Conservation (phyloP, 768 basidiomycete genomes). For the Heimioporus sp. region DNA sequence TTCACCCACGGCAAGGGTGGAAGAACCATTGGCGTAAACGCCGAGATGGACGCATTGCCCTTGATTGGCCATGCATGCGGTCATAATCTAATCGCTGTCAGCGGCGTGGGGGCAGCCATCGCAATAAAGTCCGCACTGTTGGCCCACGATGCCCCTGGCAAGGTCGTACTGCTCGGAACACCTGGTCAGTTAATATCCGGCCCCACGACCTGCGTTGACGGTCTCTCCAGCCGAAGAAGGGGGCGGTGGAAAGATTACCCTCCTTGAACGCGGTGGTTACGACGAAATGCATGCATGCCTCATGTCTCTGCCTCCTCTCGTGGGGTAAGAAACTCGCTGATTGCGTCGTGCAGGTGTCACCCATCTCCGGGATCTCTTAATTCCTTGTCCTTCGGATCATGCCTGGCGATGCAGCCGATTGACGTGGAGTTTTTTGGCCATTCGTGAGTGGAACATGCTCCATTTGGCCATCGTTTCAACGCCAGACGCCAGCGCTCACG, state of each 20-base stretch:
- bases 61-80: conserved; percentile 67
- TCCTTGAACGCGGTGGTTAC: conserved; percentile 77
- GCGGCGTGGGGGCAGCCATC: conserved; percentile 72
- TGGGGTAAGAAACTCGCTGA: conserved; percentile 15
- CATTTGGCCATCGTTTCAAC: conserved; percentile 1
- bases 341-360: conserved; percentile 58
- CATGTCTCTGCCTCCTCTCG: conserved; percentile 45
- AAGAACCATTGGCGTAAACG: conserved; percentile 72
- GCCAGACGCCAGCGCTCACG: conserved; percentile 57
- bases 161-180: conserved; percentile 72
- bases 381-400: conserved; percentile 49
- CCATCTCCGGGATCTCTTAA: conserved; percentile 56
- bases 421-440: conserved; percentile 73
- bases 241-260: conserved; percentile 73
- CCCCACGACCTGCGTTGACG: neutral
- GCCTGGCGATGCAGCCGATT: conserved; percentile 64
- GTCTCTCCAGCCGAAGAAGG: conserved; percentile 64
- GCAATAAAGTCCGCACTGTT: conserved; percentile 69
- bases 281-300: conserved; percentile 77
- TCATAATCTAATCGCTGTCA: conserved; percentile 80
- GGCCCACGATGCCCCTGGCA: conserved; percentile 61
- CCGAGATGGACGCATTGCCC: conserved; percentile 70
- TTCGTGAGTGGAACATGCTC: conserved; percentile 43
- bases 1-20: conserved; percentile 58
- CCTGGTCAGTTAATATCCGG: conserved; percentile 46